Evolutionary conservation across 805 yeast species (phyloP).

Genomic region (Myxozyma monticola): DNA sequence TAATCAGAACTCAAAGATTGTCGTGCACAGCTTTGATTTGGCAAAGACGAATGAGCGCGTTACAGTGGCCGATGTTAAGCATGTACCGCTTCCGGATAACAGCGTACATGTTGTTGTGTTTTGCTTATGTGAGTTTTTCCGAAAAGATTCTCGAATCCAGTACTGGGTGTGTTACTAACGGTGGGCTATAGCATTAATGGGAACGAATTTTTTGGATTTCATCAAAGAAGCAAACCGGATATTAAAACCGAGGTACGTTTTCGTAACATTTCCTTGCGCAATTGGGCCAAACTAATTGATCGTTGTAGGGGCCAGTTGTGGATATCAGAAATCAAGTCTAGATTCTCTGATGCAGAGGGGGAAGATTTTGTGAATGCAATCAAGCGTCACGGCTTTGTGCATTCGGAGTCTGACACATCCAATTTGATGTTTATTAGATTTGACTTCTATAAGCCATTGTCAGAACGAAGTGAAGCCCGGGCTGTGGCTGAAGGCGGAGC

Average conservation of each 20-base stretch:
- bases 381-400: constrained; percentile 80
- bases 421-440: constrained; percentile 95
- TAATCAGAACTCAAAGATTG: constrained; percentile 43
- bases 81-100: constrained; percentile 79
- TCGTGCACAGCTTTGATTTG: constrained; percentile 87
- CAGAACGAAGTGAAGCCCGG: constrained; percentile 41
- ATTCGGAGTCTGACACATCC: constrained; percentile 77
- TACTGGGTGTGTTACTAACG: background rate
- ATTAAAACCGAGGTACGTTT: constrained; percentile 56
- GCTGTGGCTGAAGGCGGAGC: constrained; percentile 55
- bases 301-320: constrained; percentile 79
- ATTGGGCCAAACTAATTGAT: background rate
- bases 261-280: background rate
- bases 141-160: background rate
- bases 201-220: constrained; percentile 92
- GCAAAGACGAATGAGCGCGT: constrained; percentile 84
- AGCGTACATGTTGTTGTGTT: constrained; percentile 88
- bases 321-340: constrained; percentile 95
- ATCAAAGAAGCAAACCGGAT: constrained; percentile 85
- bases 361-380: constrained; percentile 73
- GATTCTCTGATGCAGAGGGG: constrained; percentile 65
- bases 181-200: constrained; percentile 67
- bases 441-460: constrained; percentile 80
- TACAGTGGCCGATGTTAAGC: constrained; percentile 93
- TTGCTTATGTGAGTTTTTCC: constrained; percentile 55